Evolutionary conservation across 352 stramenopile genomes (phyloP).

Genomic region (Pythium dissotocum): DNA sequence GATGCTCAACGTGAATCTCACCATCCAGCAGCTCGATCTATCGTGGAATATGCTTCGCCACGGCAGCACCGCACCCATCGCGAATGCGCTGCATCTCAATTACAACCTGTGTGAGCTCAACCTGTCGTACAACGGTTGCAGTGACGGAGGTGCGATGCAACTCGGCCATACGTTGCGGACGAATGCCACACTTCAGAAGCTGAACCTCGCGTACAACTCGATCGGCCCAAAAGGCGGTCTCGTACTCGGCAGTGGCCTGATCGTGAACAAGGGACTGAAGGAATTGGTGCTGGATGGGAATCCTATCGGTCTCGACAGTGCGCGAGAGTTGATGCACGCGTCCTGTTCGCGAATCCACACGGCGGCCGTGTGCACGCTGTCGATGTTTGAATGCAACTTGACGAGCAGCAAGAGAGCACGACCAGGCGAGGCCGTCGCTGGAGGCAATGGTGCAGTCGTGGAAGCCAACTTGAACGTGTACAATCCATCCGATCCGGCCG

Average conservation of each 20-base stretch:
- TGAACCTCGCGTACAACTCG: conserved; percentile 68
- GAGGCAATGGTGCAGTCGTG: neutral
- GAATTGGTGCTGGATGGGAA: conserved; percentile 66
- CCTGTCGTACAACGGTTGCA: conserved; percentile 65
- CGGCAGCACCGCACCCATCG: conserved; percentile 41
- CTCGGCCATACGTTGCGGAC: conserved; percentile 56
- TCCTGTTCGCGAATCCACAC: conserved; percentile 39
- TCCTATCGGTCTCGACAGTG: conserved; percentile 51
- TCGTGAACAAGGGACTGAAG: conserved; percentile 46
- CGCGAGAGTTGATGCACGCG: conserved; percentile 54
- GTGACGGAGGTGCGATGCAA: conserved; percentile 53
- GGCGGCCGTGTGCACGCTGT: conserved; percentile 40
- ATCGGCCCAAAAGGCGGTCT: conserved; percentile 55
- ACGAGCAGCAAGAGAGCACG: conserved; percentile 18
- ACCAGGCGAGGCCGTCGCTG: neutral
- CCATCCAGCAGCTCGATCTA: conserved; percentile 70
- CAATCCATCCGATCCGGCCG: conserved; percentile 53
- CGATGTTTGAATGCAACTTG: conserved; percentile 57
- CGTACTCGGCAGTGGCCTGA: conserved; percentile 53
- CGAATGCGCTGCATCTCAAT: conserved; percentile 53
- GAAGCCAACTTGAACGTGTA: conserved; percentile 43
- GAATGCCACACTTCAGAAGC: conserved; percentile 42
- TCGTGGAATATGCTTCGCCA: conserved; percentile 83
- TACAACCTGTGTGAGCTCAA: conserved; percentile 64
- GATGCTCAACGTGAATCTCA: conserved; percentile 84